Conservation (phyloP, 805 yeast genomes). For the Komagataella pseudopastoris region DNA sequence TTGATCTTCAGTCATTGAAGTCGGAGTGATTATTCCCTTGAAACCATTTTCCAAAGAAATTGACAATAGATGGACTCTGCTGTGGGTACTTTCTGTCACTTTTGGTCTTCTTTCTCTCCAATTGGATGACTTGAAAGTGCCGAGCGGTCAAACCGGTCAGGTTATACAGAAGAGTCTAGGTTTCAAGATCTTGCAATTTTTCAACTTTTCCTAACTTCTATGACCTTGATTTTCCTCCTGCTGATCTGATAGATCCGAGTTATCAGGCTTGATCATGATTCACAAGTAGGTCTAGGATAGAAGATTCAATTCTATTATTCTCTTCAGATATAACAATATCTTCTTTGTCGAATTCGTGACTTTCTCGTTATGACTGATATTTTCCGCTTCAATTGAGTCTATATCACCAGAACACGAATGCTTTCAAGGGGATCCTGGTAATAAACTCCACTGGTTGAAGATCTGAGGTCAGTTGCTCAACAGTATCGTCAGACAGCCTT, state of each 20-base stretch:
- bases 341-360: no score
- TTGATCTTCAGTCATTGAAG: not conserved
- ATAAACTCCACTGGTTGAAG: not conserved
- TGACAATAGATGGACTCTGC: not conserved
- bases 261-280: not conserved
- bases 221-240: not conserved
- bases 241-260: not conserved
- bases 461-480: conserved; percentile 5
- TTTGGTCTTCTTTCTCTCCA: not conserved
- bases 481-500: conserved; percentile 10
- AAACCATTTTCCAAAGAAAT: not conserved
- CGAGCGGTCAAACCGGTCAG: not conserved
- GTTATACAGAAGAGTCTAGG: not conserved
- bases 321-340: not conserved
- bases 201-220: not conserved
- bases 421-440: not conserved
- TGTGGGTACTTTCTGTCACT: not conserved
- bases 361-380: no score
- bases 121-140: not conserved
- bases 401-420: not conserved
- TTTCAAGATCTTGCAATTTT: not conserved
- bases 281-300: conserved; percentile 1
- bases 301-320: not conserved
- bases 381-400: not conserved
- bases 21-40: not conserved